Evolutionary conservation across 2,329 filamentous ascomycete genomes (phyloP).

Genomic region (Amauroascus niger): DNA sequence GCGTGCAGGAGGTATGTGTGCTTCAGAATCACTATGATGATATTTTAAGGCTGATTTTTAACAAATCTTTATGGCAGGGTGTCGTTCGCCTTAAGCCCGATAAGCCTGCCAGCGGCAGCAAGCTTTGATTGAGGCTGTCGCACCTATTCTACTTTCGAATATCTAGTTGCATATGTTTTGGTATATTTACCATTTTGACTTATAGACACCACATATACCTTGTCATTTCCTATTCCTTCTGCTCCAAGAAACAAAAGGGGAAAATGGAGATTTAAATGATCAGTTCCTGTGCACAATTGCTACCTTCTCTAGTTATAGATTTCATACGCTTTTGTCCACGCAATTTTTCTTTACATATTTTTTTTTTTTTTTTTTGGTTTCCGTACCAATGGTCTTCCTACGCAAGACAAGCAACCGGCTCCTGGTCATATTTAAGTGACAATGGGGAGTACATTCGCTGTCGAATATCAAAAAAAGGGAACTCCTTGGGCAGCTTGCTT

Average conservation of each 20-base stretch:
- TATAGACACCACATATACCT: not conserved
- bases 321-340: no score
- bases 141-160: not conserved
- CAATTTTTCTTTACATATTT: no score
- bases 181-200: not conserved
- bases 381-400: no score
- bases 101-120: constrained; percentile 18
- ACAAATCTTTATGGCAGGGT: constrained; percentile 30
- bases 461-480: no score
- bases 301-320: not conserved
- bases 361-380: no score
- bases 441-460: no score
- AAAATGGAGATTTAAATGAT: not conserved
- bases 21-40: not conserved
- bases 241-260: not conserved
- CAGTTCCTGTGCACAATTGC: not conserved
- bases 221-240: not conserved
- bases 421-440: no score
- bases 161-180: not conserved
- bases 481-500: not conserved
- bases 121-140: constrained; percentile 12
- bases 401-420: no score
- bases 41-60: not conserved
- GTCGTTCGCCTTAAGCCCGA: constrained; percentile 41
- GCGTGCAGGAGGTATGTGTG: constrained; percentile 40